phyloP scores from a whole-genome alignment of 768 basidiomycete genomes.

The Hericium coralloides region DNA sequence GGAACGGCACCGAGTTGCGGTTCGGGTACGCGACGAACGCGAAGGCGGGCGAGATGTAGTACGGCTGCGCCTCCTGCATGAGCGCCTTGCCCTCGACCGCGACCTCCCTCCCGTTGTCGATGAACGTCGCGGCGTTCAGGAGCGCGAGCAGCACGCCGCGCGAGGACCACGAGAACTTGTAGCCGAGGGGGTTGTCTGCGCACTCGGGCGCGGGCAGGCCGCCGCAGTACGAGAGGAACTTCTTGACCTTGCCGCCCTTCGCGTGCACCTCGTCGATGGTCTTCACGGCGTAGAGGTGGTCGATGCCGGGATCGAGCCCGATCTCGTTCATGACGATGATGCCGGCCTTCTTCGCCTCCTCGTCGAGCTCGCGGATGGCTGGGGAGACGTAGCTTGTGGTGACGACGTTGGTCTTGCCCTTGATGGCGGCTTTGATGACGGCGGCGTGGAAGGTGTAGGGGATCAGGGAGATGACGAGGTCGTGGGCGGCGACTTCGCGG shows the following conservation, averaged over 20 bases:
- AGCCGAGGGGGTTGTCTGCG: conserved; percentile 91
- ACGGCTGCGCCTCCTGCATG: conserved; percentile 86
- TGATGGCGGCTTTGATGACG: conserved; percentile 89
- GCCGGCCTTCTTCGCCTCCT: conserved; percentile 74
- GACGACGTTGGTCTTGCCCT: conserved; percentile 83
- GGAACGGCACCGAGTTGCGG: conserved; percentile 86
- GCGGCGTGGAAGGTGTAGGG: conserved; percentile 87
- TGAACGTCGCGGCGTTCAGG: conserved; percentile 81
- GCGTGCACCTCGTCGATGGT: conserved; percentile 90
- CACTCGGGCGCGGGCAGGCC: conserved; percentile 91
- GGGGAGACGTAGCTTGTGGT: conserved; percentile 94
- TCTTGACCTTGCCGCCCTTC: conserved; percentile 90
- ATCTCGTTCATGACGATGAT: conserved; percentile 97
- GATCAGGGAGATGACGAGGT: conserved; percentile 93
- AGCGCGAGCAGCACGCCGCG: conserved; percentile 93
- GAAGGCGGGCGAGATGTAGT: conserved; percentile 92
- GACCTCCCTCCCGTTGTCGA: conserved; percentile 54
- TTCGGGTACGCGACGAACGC: conserved; percentile 98
- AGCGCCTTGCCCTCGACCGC: conserved; percentile 72
- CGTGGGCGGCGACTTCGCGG: conserved; percentile 71
- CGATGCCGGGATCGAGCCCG: conserved; percentile 92
- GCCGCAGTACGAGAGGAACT: conserved; percentile 93
- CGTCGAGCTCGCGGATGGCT: conserved; percentile 81
- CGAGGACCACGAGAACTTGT: conserved; percentile 99
- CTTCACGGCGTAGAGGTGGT: conserved; percentile 91